Percentiles rank a stretch among this genome's conserved stretches.
These are phyloP conservation scores for Plasmodium gonderi DNA, from an alignment of 169 alveolate species.

Conservation along the genomic window DNA sequence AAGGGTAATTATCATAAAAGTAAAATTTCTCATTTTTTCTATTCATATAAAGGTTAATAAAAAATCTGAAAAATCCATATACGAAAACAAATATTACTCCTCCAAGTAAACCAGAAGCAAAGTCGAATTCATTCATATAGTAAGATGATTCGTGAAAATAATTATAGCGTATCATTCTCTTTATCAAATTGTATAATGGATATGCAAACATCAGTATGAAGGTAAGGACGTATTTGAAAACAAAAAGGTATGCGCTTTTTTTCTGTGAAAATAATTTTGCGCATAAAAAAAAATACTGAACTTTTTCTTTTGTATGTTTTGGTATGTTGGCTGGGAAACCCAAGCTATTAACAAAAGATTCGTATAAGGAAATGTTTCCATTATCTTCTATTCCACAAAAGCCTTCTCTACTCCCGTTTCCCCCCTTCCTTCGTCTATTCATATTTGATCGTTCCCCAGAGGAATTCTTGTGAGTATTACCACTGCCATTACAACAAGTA, in stretches of 20 bases:
- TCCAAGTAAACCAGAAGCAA: conserved; percentile 29
- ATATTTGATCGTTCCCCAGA: background rate
- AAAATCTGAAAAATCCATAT: conserved; percentile 29
- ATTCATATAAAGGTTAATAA: background rate
- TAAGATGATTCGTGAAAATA: conserved; percentile 35
- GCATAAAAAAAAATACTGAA: conserved; percentile 40
- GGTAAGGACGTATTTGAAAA: conserved; percentile 7
- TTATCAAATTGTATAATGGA: conserved; percentile 49
- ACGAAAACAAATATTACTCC: conserved; percentile 31
- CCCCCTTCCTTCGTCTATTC: background rate
- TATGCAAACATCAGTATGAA: conserved; percentile 35
- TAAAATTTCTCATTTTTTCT: conserved; percentile 20
- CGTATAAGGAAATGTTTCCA: background rate
- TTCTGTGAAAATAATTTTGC: conserved; percentile 33
- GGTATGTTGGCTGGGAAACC: conserved; percentile 30
- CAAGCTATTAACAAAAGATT: conserved; percentile 17
- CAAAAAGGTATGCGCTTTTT: background rate
- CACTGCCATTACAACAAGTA: background rate
- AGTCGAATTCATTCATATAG: conserved; percentile 38
- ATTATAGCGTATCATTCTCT: conserved; percentile 14
- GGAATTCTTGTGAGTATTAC: background rate
- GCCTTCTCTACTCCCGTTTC: background rate
- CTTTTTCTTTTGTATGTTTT: conserved; percentile 35
- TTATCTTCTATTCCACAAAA: background rate
- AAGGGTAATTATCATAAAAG: conserved; percentile 42